Percentiles rank a stretch among this genome's conserved stretches.
phyloP scores from a whole-genome alignment of 352 stramenopile species.

The Bremia lactucae region DNA sequence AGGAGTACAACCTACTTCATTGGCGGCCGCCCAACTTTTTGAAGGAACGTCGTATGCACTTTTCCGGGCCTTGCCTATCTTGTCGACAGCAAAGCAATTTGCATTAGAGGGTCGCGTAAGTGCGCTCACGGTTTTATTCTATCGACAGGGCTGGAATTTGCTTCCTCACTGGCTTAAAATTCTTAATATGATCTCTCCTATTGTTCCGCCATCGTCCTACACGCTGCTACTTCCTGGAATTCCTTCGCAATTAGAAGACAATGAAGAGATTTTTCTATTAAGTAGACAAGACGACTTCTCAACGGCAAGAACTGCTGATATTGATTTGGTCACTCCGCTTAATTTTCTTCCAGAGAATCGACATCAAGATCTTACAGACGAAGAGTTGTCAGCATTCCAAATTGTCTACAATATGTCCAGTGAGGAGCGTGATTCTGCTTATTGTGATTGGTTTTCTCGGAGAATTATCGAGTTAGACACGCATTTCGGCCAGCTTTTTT shows the following conservation, averaged over 20 bases:
- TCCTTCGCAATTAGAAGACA: conserved; percentile 8
- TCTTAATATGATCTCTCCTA: conserved; percentile 34
- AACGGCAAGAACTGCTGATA: neutral
- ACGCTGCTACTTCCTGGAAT: conserved; percentile 39
- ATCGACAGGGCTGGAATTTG: conserved; percentile 42
- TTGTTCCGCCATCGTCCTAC: conserved; percentile 28
- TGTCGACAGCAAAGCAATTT: conserved; percentile 32
- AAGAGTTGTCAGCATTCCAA: conserved; percentile 36
- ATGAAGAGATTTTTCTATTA: conserved; percentile 40
- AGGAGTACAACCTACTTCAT: conserved; percentile 5
- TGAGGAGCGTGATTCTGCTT: conserved; percentile 21
- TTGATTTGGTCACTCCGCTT: conserved; percentile 11
- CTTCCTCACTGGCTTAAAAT: conserved; percentile 35
- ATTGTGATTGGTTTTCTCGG: conserved; percentile 35
- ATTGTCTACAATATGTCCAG: conserved; percentile 8
- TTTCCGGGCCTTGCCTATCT: conserved; percentile 24
- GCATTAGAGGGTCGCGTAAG: conserved; percentile 36
- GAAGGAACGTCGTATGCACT: conserved; percentile 23
- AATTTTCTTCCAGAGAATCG: conserved; percentile 28
- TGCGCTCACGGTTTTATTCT: conserved; percentile 35
- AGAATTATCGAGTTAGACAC: conserved; percentile 50
- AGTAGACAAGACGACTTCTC: neutral
- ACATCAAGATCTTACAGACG: conserved; percentile 26
- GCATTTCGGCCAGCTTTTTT: conserved; percentile 42
- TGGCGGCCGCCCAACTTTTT: conserved; percentile 25